phyloP scores from a whole-genome alignment of 1,284 basidiomycete species.

The Chiua sp. region DNA sequence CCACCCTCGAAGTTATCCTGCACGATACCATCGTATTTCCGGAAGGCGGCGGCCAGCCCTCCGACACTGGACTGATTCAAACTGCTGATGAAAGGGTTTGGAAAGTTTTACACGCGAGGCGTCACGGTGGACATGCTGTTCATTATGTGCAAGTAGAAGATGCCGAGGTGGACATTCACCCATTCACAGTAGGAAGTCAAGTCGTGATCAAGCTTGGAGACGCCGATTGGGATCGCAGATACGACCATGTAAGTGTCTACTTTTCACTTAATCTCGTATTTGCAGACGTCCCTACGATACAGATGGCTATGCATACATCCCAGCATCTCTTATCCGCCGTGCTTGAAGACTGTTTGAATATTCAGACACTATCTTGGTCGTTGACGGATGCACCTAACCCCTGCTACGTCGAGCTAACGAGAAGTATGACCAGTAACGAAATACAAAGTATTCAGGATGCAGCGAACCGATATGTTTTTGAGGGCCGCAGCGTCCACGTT shows the following conservation, averaged over 20 bases:
- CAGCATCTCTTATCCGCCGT: constrained; percentile 87
- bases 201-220: constrained; percentile 64
- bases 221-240: constrained; percentile 70
- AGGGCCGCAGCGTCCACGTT: constrained; percentile 65
- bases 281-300: constrained; percentile 4
- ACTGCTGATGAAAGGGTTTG: constrained; percentile 51
- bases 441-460: constrained; percentile 65
- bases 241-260: constrained; percentile 72
- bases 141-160: constrained; percentile 69
- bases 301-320: constrained; percentile 87
- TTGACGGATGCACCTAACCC: constrained; percentile 70
- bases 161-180: constrained; percentile 47
- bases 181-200: constrained; percentile 55
- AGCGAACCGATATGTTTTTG: constrained; percentile 70
- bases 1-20: constrained; percentile 67
- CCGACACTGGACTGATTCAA: constrained; percentile 72
- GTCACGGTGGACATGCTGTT: constrained; percentile 77
- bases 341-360: constrained; percentile 66
- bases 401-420: constrained; percentile 80
- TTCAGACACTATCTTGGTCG: constrained; percentile 89
- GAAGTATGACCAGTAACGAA: constrained; percentile 70
- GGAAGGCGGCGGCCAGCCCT: constrained; percentile 88
- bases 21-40: constrained; percentile 90
- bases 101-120: constrained; percentile 72
- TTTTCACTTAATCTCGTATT: not conserved